Evolutionary conservation across 1,139 yeast species (phyloP), one percentile per base, ranked within the genome.

Genomic region (Suhomyces panamericanus): DNA sequence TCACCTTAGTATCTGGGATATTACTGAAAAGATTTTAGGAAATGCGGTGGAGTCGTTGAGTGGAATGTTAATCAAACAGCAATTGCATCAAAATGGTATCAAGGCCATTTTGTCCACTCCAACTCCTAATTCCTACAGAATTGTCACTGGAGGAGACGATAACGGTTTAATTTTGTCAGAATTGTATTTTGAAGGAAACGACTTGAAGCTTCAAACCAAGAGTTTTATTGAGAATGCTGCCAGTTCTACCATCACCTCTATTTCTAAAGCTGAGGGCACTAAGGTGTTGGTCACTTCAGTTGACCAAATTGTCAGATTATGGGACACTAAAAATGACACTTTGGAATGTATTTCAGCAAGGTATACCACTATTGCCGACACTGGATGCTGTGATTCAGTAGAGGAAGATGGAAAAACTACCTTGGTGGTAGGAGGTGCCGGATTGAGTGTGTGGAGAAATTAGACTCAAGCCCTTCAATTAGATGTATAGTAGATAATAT

Each of bases 131-230:
- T 39, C 57, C 1, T 71, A 69, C 44, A 52, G 48, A 6, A 60
- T 83, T 12, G 62, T 83, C 5, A 81, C 96, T 1, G 97, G 96
- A 16, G 98, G 99, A 44, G 99, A 93, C 62, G 99, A 93, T 56
- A 91, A 91, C 64, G 85, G 90, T 0, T 61, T 91, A 8, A 73
- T 75, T 0, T 61, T 80, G 3, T 73, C 80, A 2, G 54, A 56
- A 17, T 60, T 85, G 28, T 40, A 42, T 2, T 51, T 54, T 3
- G 53, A 48, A 0, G 38, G 32, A 0, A 54, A 35, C 1, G 46
- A 46, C 4, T 52, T 64, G 2, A 41, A 37, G 0, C 57, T 70
- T 17, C 53, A 54, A 2, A 56, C 67, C 0, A 49, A 60, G 1
- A 58, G 73, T 1, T 73, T 75, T 47, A 61, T 67, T 2, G 70